phyloP scores from a whole-genome alignment of 2,329 filamentous ascomycete species.

The Hypoxylon sp. region DNA sequence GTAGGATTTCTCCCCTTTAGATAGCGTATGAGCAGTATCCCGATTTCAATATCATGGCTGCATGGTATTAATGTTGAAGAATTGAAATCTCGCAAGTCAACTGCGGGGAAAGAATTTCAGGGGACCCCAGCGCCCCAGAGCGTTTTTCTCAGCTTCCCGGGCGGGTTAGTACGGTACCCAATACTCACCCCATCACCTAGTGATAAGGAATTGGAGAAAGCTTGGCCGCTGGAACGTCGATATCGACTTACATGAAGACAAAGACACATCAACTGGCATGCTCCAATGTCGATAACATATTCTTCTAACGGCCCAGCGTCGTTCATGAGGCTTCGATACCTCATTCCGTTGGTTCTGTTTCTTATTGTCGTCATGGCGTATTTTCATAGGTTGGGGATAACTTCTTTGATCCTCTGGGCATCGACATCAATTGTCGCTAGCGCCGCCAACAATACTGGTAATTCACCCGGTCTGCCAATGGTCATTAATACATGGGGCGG shows the following conservation, averaged over 20 bases:
- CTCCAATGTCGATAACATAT: slow-evolving; percentile 26
- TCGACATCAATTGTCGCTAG: slow-evolving; percentile 17
- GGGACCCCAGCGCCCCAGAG: neutral
- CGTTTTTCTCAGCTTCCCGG: slow-evolving; percentile 30
- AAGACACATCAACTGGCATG: slow-evolving; percentile 10
- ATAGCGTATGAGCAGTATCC: neutral
- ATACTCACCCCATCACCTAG: slow-evolving; percentile 14
- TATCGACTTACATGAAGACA: too few species aligned
- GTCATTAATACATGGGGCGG: slow-evolving; percentile 71
- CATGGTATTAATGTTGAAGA: neutral
- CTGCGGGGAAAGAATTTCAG: slow-evolving; percentile 23
- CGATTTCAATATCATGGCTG: neutral
- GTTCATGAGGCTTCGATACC: slow-evolving; percentile 21
- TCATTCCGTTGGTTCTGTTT: slow-evolving; percentile 30
- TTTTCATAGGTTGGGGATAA: slow-evolving; percentile 32
- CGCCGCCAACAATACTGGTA: slow-evolving; percentile 24
- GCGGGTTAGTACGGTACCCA: slow-evolving; percentile 29
- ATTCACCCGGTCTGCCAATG: slow-evolving; percentile 62
- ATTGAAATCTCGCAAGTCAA: neutral
- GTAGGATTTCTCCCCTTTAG: neutral
- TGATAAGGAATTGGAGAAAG: slow-evolving; percentile 44
- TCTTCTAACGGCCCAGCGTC: slow-evolving; percentile 2
- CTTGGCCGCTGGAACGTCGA: slow-evolving; percentile 36
- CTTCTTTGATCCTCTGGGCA: slow-evolving; percentile 34
- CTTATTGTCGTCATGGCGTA: slow-evolving; percentile 38